A percentile compares a stretch with the other conserved stretches of the same genome.
Evolutionary conservation across 345 rosid species (phyloP).

Genomic region (Eucalyptus microcorys): DNA sequence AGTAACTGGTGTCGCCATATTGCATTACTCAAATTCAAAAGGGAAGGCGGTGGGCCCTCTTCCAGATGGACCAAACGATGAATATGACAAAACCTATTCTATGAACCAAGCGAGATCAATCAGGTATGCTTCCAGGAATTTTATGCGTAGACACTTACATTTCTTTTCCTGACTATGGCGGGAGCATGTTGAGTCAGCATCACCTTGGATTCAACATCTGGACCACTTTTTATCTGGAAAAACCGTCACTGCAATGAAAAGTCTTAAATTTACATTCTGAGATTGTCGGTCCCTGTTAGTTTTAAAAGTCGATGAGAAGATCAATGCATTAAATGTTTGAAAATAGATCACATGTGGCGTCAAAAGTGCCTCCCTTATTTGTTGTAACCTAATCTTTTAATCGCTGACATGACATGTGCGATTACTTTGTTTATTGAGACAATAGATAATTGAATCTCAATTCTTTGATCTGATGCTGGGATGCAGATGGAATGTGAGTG

Average conservation of each 20-base stretch:
- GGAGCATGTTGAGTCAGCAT: background rate
- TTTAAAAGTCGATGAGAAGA: background rate
- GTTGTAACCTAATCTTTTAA: background rate
- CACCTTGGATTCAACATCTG: background rate
- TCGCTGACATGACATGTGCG: background rate
- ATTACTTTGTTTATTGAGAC: background rate
- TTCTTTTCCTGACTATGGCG: background rate
- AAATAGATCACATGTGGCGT: background rate
- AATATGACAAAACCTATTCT: slow-evolving; percentile 84
- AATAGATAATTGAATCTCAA: background rate
- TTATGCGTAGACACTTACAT: background rate
- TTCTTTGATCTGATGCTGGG: background rate
- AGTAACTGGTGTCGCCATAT: slow-evolving; percentile 93
- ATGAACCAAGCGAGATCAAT: slow-evolving; percentile 99
- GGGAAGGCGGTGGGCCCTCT: slow-evolving; percentile 87
- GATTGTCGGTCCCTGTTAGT: background rate
- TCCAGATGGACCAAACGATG: slow-evolving; percentile 75
- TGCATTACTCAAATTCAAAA: slow-evolving; percentile 87
- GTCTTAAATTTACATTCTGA: background rate
- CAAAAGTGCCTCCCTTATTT: background rate
- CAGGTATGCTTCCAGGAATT: slow-evolving; percentile 37
- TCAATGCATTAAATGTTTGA: background rate
- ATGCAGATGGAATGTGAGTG: slow-evolving; percentile 90
- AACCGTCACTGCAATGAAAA: background rate
- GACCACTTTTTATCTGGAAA: background rate